Evolutionary conservation across 1,139 yeast species (phyloP), one percentile per base, ranked within the genome.

Genomic region (Candida sanyaensis): DNA sequence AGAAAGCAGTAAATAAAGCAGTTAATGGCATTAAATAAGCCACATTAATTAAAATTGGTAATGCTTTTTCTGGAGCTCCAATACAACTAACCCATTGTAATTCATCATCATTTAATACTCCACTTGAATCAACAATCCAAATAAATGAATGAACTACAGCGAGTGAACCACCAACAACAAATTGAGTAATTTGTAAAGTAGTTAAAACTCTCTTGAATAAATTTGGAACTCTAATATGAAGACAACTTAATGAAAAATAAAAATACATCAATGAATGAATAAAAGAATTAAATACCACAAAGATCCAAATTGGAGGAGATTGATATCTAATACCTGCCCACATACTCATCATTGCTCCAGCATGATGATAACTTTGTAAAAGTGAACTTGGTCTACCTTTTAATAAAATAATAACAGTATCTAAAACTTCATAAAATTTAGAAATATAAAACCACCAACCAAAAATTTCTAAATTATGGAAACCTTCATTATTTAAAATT

Each of bases 261-360:
- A 81, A 77, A 71, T 86, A 86, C 92, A 86, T 86, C 66, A 86
- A 76, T 36, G 88, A 75, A 69, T 86, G 92, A 61, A 86, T 84
- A 61, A 86, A 81, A 11, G 90, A 84, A 71, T 86, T 86, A 78
- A 86, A 86, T 27, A 84, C 89, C 46, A 86, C 91, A 65, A 86
- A 86, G 55, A 86, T 83, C 93, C 92, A 86, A 61, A 86, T 85
- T 37, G 92, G 92, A 9, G 91, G 89, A 10, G 89, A 80, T 49
- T 81, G 80, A 64, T 71, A 86, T 49, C 92, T 71, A 49, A 84
- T 79, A 3, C 92, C 93, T 2, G 88, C 81, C 91, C 91, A 86
- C 92, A 86, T 86, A 56, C 89, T 84, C 69, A 86, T 72, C 86
- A 86, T 86, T 43, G 93, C 93, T 36, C 92, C 93, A 2, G 92